phyloP scores from a whole-genome alignment of 805 yeast species.

The Henningerozyma blattae region DNA sequence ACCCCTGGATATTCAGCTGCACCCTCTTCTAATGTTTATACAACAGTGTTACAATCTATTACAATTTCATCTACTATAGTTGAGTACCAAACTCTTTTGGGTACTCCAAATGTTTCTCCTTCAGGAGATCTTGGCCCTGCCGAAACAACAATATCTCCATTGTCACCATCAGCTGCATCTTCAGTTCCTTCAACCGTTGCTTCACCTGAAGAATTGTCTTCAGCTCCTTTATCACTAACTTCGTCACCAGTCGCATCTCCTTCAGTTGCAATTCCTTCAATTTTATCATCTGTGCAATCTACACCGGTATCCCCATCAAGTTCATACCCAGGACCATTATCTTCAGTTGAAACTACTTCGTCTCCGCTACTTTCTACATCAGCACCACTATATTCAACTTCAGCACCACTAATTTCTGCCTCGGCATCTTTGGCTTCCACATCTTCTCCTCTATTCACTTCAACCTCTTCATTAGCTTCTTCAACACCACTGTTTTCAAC shows the following conservation, averaged over 20 bases:
- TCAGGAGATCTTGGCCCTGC: no score
- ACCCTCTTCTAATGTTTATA: no score
- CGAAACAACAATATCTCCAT: no score
- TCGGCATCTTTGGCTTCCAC: neutral
- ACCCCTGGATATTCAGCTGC: no score
- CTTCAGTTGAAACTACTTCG: neutral
- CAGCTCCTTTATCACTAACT: neutral
- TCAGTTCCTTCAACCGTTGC: neutral
- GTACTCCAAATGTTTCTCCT: no score
- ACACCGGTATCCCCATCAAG: neutral
- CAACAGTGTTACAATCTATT: no score
- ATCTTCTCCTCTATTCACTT: neutral
- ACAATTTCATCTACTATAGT: no score
- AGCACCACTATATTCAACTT: neutral
- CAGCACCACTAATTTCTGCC: neutral
- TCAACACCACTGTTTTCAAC: neutral
- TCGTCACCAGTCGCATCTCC: neutral
- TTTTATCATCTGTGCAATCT: no score
- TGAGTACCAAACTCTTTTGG: no score
- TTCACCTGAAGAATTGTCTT: neutral
- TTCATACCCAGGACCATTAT: neutral
- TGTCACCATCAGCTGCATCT: no score
- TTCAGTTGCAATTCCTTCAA: neutral
- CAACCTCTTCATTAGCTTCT: neutral
- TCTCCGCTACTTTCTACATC: neutral